Evolutionary conservation across 139 green algal species (phyloP).

Genomic region (Auxenochlorella protothecoides): DNA sequence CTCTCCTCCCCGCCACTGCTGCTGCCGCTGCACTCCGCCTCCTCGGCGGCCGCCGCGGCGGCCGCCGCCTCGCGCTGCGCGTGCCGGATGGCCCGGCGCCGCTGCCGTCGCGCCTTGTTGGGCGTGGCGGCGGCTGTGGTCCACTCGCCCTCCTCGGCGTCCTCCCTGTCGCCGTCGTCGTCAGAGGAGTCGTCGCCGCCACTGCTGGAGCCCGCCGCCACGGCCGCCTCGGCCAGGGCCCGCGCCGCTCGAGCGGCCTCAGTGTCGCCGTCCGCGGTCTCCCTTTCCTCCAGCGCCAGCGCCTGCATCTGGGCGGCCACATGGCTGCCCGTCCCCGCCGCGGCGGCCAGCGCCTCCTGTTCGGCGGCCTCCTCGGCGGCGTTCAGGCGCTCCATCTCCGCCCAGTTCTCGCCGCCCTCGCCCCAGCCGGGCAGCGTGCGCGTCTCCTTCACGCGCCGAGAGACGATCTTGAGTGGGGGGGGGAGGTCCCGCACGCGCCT

Average conservation of each 20-base stretch:
- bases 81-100: too few species aligned
- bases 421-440: constrained; percentile 74
- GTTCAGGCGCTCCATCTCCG: constrained; percentile 56
- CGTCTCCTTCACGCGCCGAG: constrained; percentile 7
- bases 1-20: constrained; percentile 3
- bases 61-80: constrained; percentile 1
- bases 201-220: neutral
- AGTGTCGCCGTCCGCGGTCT: constrained; percentile 2
- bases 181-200: constrained; percentile 1
- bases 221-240: neutral
- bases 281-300: constrained; percentile 15
- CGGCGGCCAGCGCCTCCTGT: neutral
- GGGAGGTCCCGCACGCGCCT: constrained; percentile 47
- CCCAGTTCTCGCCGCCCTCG: constrained; percentile 53
- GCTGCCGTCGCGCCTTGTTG: too few species aligned
- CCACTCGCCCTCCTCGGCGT: neutral
- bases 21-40: neutral
- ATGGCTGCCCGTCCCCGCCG: too few species aligned
- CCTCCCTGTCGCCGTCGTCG: constrained; percentile 2
- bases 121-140: too few species aligned
- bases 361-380: constrained; percentile 42
- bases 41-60: neutral
- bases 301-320: constrained; percentile 4
- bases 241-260: constrained; percentile 3
- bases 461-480: neutral